phyloP scores from a whole-genome alignment of 1,284 basidiomycete species.

The Phellinidium pouzarii region DNA sequence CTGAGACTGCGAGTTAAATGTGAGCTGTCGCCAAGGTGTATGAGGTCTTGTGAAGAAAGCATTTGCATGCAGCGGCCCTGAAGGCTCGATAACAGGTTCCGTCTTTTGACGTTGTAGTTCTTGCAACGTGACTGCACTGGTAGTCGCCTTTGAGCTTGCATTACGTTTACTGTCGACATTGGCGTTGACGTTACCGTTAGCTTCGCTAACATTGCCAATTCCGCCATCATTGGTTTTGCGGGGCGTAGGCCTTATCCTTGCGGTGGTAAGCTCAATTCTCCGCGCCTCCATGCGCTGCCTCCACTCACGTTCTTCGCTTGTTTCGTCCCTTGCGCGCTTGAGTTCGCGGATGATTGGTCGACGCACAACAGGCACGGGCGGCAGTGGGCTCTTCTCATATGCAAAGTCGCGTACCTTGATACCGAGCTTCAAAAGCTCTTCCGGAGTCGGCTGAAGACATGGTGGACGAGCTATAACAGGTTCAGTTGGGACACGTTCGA shows the following conservation, averaged over 20 bases:
- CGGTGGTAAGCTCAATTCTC: slow-evolving; percentile 3
- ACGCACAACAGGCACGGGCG: slow-evolving; percentile 46
- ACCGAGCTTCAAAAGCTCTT: slow-evolving; percentile 34
- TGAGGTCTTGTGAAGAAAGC: too few species aligned
- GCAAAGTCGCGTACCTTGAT: slow-evolving; percentile 70
- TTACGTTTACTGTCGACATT: too few species aligned
- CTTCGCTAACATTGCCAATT: neutral
- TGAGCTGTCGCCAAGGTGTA: neutral
- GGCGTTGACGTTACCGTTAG: neutral
- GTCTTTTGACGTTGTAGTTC: neutral
- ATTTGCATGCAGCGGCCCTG: too few species aligned
- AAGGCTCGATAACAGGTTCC: neutral
- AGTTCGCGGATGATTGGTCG: slow-evolving; percentile 19
- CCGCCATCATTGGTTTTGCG: neutral
- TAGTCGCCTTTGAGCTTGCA: neutral
- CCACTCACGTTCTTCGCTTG: neutral
- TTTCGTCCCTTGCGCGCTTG: slow-evolving; percentile 1
- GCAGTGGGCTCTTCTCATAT: slow-evolving; percentile 50
- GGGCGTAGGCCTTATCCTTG: neutral
- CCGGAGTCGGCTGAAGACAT: slow-evolving; percentile 7
- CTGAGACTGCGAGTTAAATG: slow-evolving; percentile 10
- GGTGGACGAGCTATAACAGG: slow-evolving; percentile 1
- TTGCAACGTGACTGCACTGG: neutral
- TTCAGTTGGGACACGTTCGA: slow-evolving; percentile 16
- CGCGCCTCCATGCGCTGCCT: slow-evolving; percentile 2